A percentile compares a stretch with the other conserved stretches of the same genome.
These are phyloP conservation scores for Lactarius psammicola DNA, from an alignment of 768 basidiomycete species.

Conservation along the genomic window DNA sequence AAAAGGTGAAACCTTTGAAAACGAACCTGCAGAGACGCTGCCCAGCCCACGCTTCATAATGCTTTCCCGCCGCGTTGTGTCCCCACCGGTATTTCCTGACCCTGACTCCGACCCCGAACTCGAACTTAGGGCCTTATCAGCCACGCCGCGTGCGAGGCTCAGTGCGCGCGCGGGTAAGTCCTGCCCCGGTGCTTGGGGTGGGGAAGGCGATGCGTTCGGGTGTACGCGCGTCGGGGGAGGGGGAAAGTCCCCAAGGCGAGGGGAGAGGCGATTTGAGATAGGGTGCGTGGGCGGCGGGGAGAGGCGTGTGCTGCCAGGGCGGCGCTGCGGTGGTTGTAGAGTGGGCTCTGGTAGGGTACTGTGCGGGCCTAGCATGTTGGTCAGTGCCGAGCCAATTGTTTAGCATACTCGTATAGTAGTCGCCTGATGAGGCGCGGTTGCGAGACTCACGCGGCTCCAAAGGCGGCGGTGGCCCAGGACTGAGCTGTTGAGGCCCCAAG, in stretches of 20 bases:
- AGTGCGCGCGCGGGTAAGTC: slow-evolving; percentile 4
- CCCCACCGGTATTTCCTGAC: neutral
- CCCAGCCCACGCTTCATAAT: slow-evolving; percentile 1
- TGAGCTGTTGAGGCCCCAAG: slow-evolving; percentile 10
- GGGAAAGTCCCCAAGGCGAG: neutral
- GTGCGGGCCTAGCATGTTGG: slow-evolving; percentile 3
- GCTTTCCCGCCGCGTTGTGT: neutral
- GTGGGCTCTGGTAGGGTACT: neutral
- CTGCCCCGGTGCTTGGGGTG: neutral
- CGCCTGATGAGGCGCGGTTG: neutral
- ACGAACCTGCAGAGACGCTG: slow-evolving; percentile 21
- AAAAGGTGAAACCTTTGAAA: neutral
- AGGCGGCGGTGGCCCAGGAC: slow-evolving; percentile 13
- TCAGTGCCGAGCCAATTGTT: neutral
- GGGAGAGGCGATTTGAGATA: neutral
- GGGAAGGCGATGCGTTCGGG: slow-evolving; percentile 11
- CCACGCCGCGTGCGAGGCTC: slow-evolving; percentile 20
- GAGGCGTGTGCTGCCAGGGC: neutral
- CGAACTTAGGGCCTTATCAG: neutral
- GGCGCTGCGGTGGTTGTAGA: neutral
- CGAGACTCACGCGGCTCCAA: slow-evolving; percentile 14
- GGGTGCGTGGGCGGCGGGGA: neutral
- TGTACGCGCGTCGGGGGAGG: neutral
- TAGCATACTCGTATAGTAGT: neutral
- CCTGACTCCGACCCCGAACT: neutral